Conservation (phyloP, 108 stramenopile genomes). For the Cyclotella baltica region DNA sequence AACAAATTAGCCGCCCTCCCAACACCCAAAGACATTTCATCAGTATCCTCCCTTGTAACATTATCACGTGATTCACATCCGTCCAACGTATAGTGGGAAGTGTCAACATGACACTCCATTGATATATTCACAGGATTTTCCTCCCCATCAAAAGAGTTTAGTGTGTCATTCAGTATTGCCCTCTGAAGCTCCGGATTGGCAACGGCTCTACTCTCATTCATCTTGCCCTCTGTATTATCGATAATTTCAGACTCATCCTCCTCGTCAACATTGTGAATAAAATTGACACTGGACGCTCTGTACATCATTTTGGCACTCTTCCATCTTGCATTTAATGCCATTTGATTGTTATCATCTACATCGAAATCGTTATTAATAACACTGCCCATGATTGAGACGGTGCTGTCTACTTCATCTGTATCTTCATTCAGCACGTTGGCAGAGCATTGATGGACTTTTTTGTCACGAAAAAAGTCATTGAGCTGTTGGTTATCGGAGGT, state of each 20-base stretch:
- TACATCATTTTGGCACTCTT: conserved; percentile 15
- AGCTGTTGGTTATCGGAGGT: too few species aligned
- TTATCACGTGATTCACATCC: not conserved
- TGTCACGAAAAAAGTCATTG: not conserved
- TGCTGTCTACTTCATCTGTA: conserved; percentile 22
- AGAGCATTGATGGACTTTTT: not conserved
- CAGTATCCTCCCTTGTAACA: not conserved
- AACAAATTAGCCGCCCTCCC: conserved; percentile 21
- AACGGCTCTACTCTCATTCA: not conserved
- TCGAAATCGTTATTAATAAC: conserved; percentile 22
- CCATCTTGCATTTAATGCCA: conserved; percentile 23
- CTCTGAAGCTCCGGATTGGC: not conserved
- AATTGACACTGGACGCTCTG: conserved; percentile 4
- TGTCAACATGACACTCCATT: conserved; percentile 34
- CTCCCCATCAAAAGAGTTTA: not conserved
- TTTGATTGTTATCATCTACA: not conserved
- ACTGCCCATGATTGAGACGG: conserved; percentile 49
- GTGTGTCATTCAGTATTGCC: not conserved
- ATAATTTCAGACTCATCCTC: not conserved
- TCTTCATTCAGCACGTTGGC: not conserved
- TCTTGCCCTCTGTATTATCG: not conserved
- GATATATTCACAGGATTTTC: conserved; percentile 23
- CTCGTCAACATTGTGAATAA: not conserved
- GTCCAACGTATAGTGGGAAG: conserved; percentile 26
- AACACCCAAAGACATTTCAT: not conserved